Conservation (phyloP, 352 stramenopile genomes). For the Pythium utonaiense region DNA sequence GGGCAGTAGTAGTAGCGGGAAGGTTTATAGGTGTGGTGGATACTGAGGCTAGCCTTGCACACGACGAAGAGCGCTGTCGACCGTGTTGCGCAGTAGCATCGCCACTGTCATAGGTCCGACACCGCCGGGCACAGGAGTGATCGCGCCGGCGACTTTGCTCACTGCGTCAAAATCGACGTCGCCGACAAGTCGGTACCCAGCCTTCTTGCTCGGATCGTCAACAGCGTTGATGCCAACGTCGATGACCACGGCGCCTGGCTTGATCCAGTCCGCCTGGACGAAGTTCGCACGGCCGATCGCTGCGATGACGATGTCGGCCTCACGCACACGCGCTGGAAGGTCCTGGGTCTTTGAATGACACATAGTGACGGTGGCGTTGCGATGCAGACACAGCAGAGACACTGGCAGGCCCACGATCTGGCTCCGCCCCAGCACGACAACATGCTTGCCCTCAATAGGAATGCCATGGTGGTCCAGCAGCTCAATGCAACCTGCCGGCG, state of each 20-base stretch:
- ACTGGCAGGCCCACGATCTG: constrained; percentile 98
- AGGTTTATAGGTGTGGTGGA: background rate
- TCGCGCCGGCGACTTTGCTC: constrained; percentile 83
- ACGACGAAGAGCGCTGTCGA: constrained; percentile 46
- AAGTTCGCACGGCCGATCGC: constrained; percentile 93
- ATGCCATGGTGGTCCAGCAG: constrained; percentile 91
- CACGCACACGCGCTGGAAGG: constrained; percentile 60
- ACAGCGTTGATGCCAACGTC: constrained; percentile 99
- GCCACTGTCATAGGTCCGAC: constrained; percentile 98
- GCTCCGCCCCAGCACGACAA: constrained; percentile 95
- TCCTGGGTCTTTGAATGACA: constrained; percentile 95
- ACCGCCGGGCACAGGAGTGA: constrained; percentile 95
- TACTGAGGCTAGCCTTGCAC: constrained; percentile 7
- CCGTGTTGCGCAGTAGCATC: constrained; percentile 89
- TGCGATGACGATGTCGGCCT: constrained; percentile 97
- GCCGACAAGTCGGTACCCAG: constrained; percentile 93
- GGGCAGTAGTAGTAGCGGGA: background rate
- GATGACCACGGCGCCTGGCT: constrained; percentile 95
- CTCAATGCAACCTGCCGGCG: constrained; percentile 94
- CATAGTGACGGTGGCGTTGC: constrained; percentile 97
- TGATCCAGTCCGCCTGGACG: constrained; percentile 95
- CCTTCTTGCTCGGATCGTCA: constrained; percentile 72
- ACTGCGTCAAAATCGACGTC: constrained; percentile 95
- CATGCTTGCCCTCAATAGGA: constrained; percentile 91
- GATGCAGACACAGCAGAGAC: constrained; percentile 92